Base-by-base conservation (phyloP, 1,284 basidiomycete genomes). In the Ustilago loliicola region DNA sequence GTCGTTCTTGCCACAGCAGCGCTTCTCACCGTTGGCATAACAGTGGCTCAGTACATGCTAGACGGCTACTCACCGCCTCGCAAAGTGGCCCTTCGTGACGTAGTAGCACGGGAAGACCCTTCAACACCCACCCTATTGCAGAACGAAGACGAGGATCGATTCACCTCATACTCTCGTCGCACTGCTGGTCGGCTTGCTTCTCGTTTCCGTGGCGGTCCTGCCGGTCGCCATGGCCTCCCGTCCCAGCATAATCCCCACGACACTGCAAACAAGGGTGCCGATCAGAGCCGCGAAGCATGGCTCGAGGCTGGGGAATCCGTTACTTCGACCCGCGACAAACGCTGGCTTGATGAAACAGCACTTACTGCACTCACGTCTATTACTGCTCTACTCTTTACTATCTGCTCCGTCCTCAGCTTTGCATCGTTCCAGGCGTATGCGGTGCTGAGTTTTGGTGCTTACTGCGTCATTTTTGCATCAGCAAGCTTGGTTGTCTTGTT, bases 261-360 rank as follows among this genome's bases (percentile, higher is more conserved):
- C n/a, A 8, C 27, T 19, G 17, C n/a, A 2, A 42, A 32, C 25
- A 60, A 51, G 8, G 34, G 25, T 8, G 45, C 34, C 3, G 61
- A 51, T 2, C 21, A 17, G 9, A 54, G 47, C 10, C 30, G 60
- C 9, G 56, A 59, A 60, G 70, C 60, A 30, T 72, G 70, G 64
- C 56, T 72, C 48, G 56, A 66, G 23, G 64, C 64, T 6, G 70
- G 63, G 13, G 61, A 66, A 29, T 48, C 32, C 15, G 64, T 72
- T 9, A 52, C 50, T 2, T 32, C 64, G 19, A 62, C 48, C 6
- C 63, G 60, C 40, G 72, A 72, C 57, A 78, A 75, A 42, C 57
- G 66, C 19, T 77, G 76, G 72, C 53, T 67, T 36, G 61, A 79
- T 60, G 66, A 72, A 45, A 59, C 66, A 9, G 77, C 69, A 5